These are phyloP conservation scores for Crithidia bombi DNA, from an alignment of 208 protist species.

Conservation along the genomic window DNA sequence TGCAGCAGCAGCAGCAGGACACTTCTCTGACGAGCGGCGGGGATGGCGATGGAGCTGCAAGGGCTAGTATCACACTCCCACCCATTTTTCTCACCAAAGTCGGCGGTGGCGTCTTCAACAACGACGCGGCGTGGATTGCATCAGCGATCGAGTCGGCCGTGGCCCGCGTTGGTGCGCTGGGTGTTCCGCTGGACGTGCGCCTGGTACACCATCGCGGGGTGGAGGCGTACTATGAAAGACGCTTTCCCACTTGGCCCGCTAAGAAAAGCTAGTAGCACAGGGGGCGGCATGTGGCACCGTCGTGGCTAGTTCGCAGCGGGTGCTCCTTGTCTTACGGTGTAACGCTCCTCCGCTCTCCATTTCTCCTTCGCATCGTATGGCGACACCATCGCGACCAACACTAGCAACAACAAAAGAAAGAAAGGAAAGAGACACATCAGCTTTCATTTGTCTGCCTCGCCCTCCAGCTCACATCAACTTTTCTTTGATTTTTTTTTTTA, in stretches of 20 bases:
- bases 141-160: constrained; percentile 28
- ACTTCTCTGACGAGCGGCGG: not conserved
- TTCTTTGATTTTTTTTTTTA: too few relatives aligned
- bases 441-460: too few relatives aligned
- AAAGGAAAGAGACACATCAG: too few relatives aligned
- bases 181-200: constrained; percentile 46
- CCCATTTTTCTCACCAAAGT: constrained; percentile 61
- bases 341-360: too few relatives aligned
- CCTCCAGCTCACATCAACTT: too few relatives aligned
- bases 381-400: too few relatives aligned
- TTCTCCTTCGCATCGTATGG: too few relatives aligned
- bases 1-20: constrained; percentile 14
- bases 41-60: too few relatives aligned
- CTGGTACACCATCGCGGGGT: constrained; percentile 45
- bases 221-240: constrained; percentile 28
- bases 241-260: constrained; percentile 24
- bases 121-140: constrained; percentile 46
- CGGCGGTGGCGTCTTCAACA: constrained; percentile 58
- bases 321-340: too few relatives aligned
- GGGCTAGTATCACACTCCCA: constrained; percentile 1
- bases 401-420: too few relatives aligned
- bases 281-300: too few relatives aligned
- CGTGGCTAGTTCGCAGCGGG: too few relatives aligned
- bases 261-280: not conserved
- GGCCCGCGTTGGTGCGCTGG: constrained; percentile 15